Evolutionary conservation across 75 land plant species (phyloP).

Genomic region (Gnetum montanum): DNA sequence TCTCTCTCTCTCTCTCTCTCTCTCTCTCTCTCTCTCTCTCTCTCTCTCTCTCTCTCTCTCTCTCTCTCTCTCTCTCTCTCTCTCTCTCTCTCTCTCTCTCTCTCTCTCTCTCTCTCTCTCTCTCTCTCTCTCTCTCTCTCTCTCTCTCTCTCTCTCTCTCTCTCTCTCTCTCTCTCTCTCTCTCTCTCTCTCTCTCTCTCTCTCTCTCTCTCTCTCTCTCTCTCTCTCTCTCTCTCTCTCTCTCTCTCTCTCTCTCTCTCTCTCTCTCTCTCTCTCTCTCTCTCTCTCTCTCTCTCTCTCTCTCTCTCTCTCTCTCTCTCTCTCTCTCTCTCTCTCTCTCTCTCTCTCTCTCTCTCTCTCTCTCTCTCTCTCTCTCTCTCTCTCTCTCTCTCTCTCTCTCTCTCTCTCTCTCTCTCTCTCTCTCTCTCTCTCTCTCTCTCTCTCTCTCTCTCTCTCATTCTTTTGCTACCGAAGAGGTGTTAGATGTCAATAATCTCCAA

Average conservation of each 20-base stretch:
- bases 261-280: slow-evolving; percentile 5
- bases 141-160: slow-evolving; percentile 5
- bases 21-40: slow-evolving; percentile 5
- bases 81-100: slow-evolving; percentile 3
- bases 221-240: slow-evolving; percentile 5
- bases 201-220: slow-evolving; percentile 5
- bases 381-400: slow-evolving; percentile 5
- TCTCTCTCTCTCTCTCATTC: neutral
- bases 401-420: slow-evolving; percentile 5
- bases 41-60: slow-evolving; percentile 5
- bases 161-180: slow-evolving; percentile 5
- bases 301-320: slow-evolving; percentile 5
- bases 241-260: slow-evolving; percentile 5
- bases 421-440: slow-evolving; percentile 5
- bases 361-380: slow-evolving; percentile 2
- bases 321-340: slow-evolving; percentile 5
- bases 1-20: slow-evolving; percentile 5
- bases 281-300: slow-evolving; percentile 5
- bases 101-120: neutral
- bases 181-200: slow-evolving; percentile 5
- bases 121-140: slow-evolving; percentile 3
- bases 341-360: slow-evolving; percentile 5
- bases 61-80: slow-evolving; percentile 3
- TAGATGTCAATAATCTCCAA: too few relatives aligned
- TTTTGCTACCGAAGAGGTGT: neutral